These are phyloP conservation scores for Myochromella boudieri DNA, from an alignment of 768 basidiomycete genomes.

Conservation along the genomic window DNA sequence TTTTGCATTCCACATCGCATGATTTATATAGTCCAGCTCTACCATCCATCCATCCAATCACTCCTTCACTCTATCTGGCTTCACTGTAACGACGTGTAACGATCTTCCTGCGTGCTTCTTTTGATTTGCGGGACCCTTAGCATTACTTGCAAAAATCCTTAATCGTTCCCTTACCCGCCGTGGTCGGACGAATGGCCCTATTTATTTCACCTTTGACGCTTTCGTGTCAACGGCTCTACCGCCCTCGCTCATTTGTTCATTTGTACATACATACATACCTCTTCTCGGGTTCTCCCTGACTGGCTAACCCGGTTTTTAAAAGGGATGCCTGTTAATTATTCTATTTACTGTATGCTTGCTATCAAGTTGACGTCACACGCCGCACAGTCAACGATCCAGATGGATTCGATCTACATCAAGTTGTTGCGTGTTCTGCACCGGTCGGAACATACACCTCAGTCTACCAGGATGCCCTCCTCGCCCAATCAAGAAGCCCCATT, in stretches of 20 bases:
- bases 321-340: background rate
- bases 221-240: background rate
- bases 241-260: background rate
- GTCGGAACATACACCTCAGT: background rate
- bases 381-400: too few relatives aligned
- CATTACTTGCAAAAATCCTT: background rate
- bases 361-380: background rate
- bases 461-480: background rate
- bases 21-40: too few relatives aligned
- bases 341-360: background rate
- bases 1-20: constrained; percentile 7
- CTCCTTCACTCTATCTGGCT: constrained; percentile 1
- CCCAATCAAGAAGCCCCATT: background rate
- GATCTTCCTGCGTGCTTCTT: background rate
- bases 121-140: background rate
- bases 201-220: constrained; percentile 1
- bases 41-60: background rate
- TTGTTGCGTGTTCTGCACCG: background rate
- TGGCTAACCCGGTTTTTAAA: background rate
- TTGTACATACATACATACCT: background rate
- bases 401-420: background rate
- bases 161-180: background rate
- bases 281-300: too few relatives aligned
- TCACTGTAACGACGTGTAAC: constrained; percentile 6
- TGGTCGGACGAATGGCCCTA: background rate